These are phyloP conservation scores for Sphaerostilbella broomeana DNA, from an alignment of 2,329 filamentous ascomycete genomes.

Conservation along the genomic window DNA sequence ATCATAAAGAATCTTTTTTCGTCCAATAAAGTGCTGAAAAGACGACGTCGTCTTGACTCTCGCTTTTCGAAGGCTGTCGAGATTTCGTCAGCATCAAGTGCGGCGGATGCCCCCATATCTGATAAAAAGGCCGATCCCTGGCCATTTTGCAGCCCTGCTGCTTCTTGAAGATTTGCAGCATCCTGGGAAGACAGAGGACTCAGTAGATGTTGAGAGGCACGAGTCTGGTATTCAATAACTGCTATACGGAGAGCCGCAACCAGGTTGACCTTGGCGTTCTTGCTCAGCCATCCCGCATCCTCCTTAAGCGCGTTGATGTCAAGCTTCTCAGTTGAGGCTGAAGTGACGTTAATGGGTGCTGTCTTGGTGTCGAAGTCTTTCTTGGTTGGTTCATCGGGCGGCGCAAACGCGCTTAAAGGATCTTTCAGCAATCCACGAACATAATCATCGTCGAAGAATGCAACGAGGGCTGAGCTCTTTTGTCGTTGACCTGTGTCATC, in stretches of 20 bases:
- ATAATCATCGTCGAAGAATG: constrained; percentile 65
- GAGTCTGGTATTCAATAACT: constrained; percentile 76
- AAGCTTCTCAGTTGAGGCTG: constrained; percentile 58
- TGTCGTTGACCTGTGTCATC: constrained; percentile 53
- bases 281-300: constrained; percentile 81
- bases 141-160: constrained; percentile 57
- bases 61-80: constrained; percentile 55
- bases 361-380: constrained; percentile 76
- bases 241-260: constrained; percentile 73
- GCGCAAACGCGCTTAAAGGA: constrained; percentile 61
- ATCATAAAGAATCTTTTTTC: constrained; percentile 65
- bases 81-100: constrained; percentile 48
- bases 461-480: constrained; percentile 48
- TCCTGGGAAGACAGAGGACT: constrained; percentile 72
- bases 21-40: constrained; percentile 64
- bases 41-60: constrained; percentile 56
- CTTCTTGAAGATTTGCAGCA: constrained; percentile 66
- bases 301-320: constrained; percentile 75
- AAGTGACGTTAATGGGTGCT: constrained; percentile 76
- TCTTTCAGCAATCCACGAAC: constrained; percentile 62
- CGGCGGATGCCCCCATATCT: constrained; percentile 40
- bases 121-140: constrained; percentile 52
- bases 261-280: constrained; percentile 70
- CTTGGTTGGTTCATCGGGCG: constrained; percentile 56
- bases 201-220: constrained; percentile 65